Evolutionary conservation across 1,284 basidiomycete genomes (phyloP), one percentile per base, ranked within the genome.

Genomic region (Coniophora puteana): DNA sequence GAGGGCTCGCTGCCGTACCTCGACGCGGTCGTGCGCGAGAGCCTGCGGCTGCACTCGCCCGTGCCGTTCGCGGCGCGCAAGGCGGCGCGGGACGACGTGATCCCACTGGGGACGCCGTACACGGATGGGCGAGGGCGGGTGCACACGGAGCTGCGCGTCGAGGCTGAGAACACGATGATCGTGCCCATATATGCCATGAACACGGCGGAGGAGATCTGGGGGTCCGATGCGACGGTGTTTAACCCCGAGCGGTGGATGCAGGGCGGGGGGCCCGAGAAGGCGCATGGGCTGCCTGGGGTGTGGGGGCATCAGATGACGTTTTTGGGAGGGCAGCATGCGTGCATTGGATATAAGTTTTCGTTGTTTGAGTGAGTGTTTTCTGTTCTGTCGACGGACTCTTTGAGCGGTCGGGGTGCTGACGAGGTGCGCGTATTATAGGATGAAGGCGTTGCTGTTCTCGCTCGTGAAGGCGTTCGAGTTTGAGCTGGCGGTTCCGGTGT

Each of bases 281-380:
- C 53, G 20, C 56, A 54, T 32, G 45, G 55, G 1, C 61, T 74
- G 25, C 70, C 69, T 3, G 75, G 76, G 3, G 57, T 76, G 25
- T 78, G 69, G 64, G 70, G 71, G 10, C 69, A 72, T 47, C 62
- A 74, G 23, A 56, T 80, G 40, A 76, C 75, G 18, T 82, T 82
- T 57, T 53, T 75, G 29, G 69, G 67, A 31, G 78, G 77, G 8
- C 68, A 71, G 35, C 59, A 76, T 41, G 70, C 72, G 35, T 81
- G 78, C 57, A 77, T 80, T 43, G 79, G 78, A 4, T 80, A 71
- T 51, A 64, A 68, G 36, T 78, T 80, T 45, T 75, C 78, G 13
- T 49, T 80, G 24, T 66, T 67, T 16, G 78, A 80, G 68, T 71
- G 46, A 47, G 67, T 62, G 27, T 11, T 28, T 10, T 16, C 14